phyloP scores from a whole-genome alignment of 495 filamentous ascomycete species.

The Hypomontagnella monticulosa region DNA sequence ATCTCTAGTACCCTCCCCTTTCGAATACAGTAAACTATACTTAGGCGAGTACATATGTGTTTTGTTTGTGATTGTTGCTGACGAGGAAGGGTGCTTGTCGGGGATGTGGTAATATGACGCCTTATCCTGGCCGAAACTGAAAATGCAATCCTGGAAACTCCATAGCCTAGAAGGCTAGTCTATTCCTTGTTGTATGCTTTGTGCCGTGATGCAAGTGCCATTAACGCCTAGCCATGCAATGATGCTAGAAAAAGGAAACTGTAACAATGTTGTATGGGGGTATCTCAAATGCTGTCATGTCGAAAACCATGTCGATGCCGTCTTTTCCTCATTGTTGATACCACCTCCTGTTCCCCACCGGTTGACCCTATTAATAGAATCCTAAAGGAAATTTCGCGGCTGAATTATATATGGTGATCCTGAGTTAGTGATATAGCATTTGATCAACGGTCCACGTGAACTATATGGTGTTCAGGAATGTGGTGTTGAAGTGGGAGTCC shows the following conservation, averaged over 20 bases:
- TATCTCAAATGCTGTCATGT: slow-evolving; percentile 30
- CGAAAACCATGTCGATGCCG: slow-evolving; percentile 11
- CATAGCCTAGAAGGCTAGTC: slow-evolving; percentile 9
- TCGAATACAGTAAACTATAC: too few relatives aligned
- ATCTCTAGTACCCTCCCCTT: too few relatives aligned
- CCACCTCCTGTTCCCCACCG: background rate
- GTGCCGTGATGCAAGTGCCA: slow-evolving; percentile 21
- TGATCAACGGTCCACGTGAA: slow-evolving; percentile 34
- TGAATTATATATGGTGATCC: background rate
- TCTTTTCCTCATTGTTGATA: background rate
- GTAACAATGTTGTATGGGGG: slow-evolving; percentile 18
- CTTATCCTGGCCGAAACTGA: background rate
- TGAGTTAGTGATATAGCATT: background rate
- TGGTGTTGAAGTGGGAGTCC: slow-evolving; percentile 16
- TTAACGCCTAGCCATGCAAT: slow-evolving; percentile 36
- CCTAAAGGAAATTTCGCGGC: slow-evolving; percentile 4
- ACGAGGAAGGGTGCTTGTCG: too few relatives aligned
- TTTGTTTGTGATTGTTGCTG: too few relatives aligned
- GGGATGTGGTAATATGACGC: background rate
- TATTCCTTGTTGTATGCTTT: slow-evolving; percentile 2
- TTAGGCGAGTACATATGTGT: too few relatives aligned
- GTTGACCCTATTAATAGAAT: background rate
- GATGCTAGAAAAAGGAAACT: slow-evolving; percentile 12
- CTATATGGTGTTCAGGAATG: slow-evolving; percentile 24
- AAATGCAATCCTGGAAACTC: slow-evolving; percentile 18